Base-by-base conservation (phyloP, 495 filamentous ascomycete species). In the Neurospora tetrasperma region DNA sequence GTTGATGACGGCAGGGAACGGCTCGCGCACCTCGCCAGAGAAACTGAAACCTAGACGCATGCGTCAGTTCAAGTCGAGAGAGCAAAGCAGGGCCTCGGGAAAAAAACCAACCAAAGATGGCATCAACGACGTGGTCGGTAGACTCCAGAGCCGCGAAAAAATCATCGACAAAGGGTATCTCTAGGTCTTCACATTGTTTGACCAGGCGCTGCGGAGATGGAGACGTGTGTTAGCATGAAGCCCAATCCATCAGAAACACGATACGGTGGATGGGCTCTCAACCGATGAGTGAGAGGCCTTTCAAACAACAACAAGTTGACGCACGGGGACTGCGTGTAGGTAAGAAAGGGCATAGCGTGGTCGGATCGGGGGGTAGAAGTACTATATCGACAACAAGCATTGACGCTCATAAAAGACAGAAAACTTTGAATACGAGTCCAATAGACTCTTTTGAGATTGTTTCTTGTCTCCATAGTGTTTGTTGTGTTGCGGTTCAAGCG, bases 11-110 rank as follows among this genome's bases (percentile, higher is more conserved):
- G 87, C 83, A 0, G 89, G 89, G 78, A 98, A 98, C 1, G 96
- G 96, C 74, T 96, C 94, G 7, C 96, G 91, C 42, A 99, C 89
- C 69, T 94, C 89, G 12, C 94, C 94, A n/a, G 90, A 90, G 83
- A 98, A 98, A 76, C 91, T 94, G 86, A 98, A 99, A 48, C 94
- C 89, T 91, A 12, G 69, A 71, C 7, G 14, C 46, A 41, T 7
- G 27, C 71, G 77, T 80, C 23, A 71, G 48, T 71, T 18, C 18
- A 42, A 23, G 9, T 20, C n/a, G 18, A 5, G 62, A 70, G 62
- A 70, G 74, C 31, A 23, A 70, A 35, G 20, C 27, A 62, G 69
- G 54, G 48, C 72, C 69, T 69, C 48, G 42, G 70, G 27, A 31
- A 23, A 23, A 23, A 70, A 23, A 82, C 81, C 44, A 80, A 90